Evolutionary conservation across 768 basidiomycete genomes (phyloP).

Genomic region (Stropharia rugosoannulata): DNA sequence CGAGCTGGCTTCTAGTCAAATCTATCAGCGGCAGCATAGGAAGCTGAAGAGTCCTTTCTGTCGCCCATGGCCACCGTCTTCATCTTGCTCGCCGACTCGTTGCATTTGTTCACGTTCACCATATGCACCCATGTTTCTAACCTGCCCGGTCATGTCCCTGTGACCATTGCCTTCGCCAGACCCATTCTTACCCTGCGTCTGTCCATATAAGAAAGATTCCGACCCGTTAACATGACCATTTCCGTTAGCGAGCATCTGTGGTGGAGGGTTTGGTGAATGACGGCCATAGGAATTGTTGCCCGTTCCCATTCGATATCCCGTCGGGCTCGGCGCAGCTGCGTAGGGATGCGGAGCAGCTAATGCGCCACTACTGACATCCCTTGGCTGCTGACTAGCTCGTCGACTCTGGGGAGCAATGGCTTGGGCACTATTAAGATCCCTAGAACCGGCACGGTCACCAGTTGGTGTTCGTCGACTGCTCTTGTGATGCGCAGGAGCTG

Average conservation of each 20-base stretch:
- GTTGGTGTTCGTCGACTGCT: conserved; percentile 46
- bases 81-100: conserved; percentile 57
- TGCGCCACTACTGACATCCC: conserved; percentile 39
- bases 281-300: conserved; percentile 50
- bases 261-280: conserved; percentile 47
- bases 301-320: conserved; percentile 47
- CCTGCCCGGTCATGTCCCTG: conserved; percentile 31
- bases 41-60: conserved; percentile 62
- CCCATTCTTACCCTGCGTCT: conserved; percentile 48
- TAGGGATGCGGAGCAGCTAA: conserved; percentile 70
- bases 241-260: conserved; percentile 33
- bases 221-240: conserved; percentile 54
- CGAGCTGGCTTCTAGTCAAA: conserved; percentile 10
- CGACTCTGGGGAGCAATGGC: conserved; percentile 66
- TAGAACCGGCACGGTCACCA: conserved; percentile 48
- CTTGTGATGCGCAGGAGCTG: conserved; percentile 68
- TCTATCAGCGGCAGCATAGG: conserved; percentile 69
- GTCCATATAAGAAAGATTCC: conserved; percentile 70
- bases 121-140: conserved; percentile 62
- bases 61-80: conserved; percentile 63
- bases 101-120: conserved; percentile 60
- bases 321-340: conserved; percentile 59
- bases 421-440: conserved; percentile 65
- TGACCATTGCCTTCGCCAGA: conserved; percentile 43
- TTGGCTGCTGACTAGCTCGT: conserved; percentile 65